Percentiles rank a stretch among this genome's conserved stretches.
Conservation (phyloP, 495 filamentous ascomycete genomes). For the Pyronema omphalodes region DNA sequence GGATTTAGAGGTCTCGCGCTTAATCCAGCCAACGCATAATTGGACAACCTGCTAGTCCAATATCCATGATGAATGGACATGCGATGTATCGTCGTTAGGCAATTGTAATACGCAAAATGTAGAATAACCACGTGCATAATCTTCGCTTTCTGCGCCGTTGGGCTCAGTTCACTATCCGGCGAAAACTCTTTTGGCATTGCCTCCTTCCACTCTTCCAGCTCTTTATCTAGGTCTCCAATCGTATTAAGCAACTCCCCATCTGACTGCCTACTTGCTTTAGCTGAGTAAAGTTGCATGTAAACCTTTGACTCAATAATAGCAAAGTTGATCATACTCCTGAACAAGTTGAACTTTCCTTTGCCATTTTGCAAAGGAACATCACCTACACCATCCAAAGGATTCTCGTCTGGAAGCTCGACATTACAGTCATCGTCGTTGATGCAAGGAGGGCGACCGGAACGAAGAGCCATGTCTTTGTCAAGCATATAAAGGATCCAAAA, state of each 20-base stretch:
- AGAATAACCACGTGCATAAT: slow-evolving; percentile 83
- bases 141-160: slow-evolving; percentile 59
- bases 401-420: slow-evolving; percentile 80
- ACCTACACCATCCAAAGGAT: slow-evolving; percentile 79
- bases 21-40: slow-evolving; percentile 84
- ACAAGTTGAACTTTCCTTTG: slow-evolving; percentile 86
- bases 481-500: slow-evolving; percentile 97
- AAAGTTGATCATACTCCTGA: slow-evolving; percentile 78
- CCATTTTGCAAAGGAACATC: slow-evolving; percentile 80
- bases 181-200: slow-evolving; percentile 82
- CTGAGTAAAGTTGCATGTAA: slow-evolving; percentile 85
- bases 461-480: slow-evolving; percentile 87
- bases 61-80: slow-evolving; percentile 98
- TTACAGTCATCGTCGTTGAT: slow-evolving; percentile 99
- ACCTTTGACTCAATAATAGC: slow-evolving; percentile 82
- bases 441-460: slow-evolving; percentile 77
- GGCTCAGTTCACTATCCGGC: slow-evolving; percentile 86
- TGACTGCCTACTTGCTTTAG: slow-evolving; percentile 76
- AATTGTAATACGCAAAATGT: slow-evolving; percentile 96
- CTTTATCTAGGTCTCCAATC: slow-evolving; percentile 84
- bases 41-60: slow-evolving; percentile 88
- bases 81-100: slow-evolving; percentile 88
- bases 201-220: slow-evolving; percentile 94
- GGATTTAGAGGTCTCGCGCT: slow-evolving; percentile 85
- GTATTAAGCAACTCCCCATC: slow-evolving; percentile 89